Base-by-base conservation (phyloP, 495 filamentous ascomycete genomes). In the Penicillium parvum region DNA sequence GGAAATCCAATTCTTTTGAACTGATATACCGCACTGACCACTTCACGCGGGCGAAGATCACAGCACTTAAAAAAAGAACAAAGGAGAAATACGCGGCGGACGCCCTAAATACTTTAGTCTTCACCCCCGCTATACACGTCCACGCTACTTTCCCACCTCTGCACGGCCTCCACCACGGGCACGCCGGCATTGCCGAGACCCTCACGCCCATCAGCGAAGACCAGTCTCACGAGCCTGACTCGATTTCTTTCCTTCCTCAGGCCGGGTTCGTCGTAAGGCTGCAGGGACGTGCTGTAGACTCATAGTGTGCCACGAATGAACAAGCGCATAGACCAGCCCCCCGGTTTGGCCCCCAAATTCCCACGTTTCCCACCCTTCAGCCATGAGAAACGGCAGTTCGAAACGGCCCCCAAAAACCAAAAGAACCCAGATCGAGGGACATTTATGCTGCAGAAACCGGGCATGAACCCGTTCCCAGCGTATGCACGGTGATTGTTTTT, bases 251-350 rank as follows among this genome's bases (percentile, higher is more conserved):
- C n/a, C n/a, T n/a, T n/a, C n/a, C n/a, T n/a, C 14, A 28, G 34
- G 22, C 21, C 32, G n/a, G n/a, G 25, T 43, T 42, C 38, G 18
- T 43, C 27, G 38, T 58, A 60, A 60, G 53, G 57, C 53, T 60
- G 57, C 53, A 60, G 48, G 48, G 23, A 27, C 40, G 37, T 55
- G 44, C 53, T 43, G 53, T 48, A 50, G 33, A 46, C 36, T 55
- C 25, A 37, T 25, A 2, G 15, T 40, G 23, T 10, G 8, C 39
- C 21, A 21, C 47, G 40, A 53, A 60, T 46, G 17, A 50, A 34
- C 25, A 42, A 20, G 37, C 27, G n/a, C 21, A 15, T 27, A 20
- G 19, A 28, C 33, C n/a, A 9, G 3, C 5, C 23, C n/a, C n/a
- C 44, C 16, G 20, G n/a, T 37, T 20, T 27, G 52, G 52, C 55